Evolutionary conservation across 176 grass and related monocot species (phyloP), one percentile per base, ranked within the genome.

Genomic region (Ampelocalamus luodianensis): DNA sequence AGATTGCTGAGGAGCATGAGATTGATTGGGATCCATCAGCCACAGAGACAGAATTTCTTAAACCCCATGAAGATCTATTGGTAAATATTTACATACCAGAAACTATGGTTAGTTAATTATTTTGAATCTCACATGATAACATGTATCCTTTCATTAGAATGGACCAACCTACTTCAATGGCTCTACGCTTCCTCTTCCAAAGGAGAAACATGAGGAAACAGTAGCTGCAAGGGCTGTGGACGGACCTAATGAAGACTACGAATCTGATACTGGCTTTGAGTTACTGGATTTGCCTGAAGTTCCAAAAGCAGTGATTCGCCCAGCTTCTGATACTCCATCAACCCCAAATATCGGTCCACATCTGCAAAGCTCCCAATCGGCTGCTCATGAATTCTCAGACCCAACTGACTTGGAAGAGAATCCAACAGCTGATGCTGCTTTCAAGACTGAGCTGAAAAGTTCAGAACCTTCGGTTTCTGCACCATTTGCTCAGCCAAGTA

Each of bases 1-100:
- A 99, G 84, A 96, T 99, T 10, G 96, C 96, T 45, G 93, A 99
- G 86, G 93, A 99, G 79, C 93, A 99, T 82, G 93, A 92, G 59
- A 69, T 99, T 81, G 93, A 99, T 89, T 99, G 96, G 96, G 91
- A 99, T 86, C 93, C 96, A 83, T 90, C 88, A 71, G 88, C 77
- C 71, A 90, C 96, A 55, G 93, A 99, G 56, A 87, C 86, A 1
- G 96, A 99, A 72, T 96, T 84, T 85, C 80, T 93, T 32, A 99
- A 94, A 81, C 88, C 89, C 42, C 93, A 99, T 84, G 96, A 96
- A 72, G 96, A 99, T 89, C 89, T 99, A 71, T 80, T 99, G 88
- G 96, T 99, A 92, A 83, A 82, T 86, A 78, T 76, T 44, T 77
- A 53, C 34, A 22, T 51, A 44, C 15, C 15, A 62, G 17, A 66